These are phyloP conservation scores for Bipolaris victoriae DNA, from an alignment of 2,329 filamentous ascomycete genomes.

Conservation along the genomic window DNA sequence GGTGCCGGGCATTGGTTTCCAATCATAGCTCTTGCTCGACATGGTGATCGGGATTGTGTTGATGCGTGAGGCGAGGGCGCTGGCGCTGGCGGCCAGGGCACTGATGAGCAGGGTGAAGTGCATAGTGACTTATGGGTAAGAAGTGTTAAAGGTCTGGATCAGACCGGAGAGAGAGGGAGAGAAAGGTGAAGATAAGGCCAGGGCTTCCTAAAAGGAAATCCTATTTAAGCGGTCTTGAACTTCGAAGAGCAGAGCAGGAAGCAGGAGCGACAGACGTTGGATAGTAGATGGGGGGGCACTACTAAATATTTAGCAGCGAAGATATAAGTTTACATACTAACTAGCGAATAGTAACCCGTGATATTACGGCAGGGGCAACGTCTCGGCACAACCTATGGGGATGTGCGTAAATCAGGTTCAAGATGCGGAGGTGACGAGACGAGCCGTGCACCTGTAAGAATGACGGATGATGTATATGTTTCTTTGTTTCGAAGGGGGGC, in stretches of 20 bases:
- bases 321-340: conserved; percentile 3
- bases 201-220: background rate
- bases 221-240: background rate
- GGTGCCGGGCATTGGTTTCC: conserved; percentile 26
- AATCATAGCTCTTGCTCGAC: conserved; percentile 11
- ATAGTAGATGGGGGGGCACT: background rate
- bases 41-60: conserved; percentile 5
- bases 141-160: background rate
- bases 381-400: background rate
- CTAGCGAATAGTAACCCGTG: conserved; percentile 1
- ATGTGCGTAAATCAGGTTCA: background rate
- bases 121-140: conserved; percentile 18
- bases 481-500: conserved; percentile 2
- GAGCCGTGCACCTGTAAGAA: conserved; percentile 3
- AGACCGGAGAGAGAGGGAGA: background rate
- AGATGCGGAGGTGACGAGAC: background rate
- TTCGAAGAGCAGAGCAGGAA: background rate
- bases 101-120: conserved; percentile 21
- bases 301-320: background rate
- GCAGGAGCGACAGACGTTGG: background rate
- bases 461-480: conserved; percentile 8
- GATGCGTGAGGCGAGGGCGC: conserved; percentile 23
- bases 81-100: conserved; percentile 18
- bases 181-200: background rate
- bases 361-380: conserved; percentile 5